A percentile compares a stretch with the other conserved stretches of the same genome.
These are phyloP conservation scores for Hypoxylon sp. DNA, from an alignment of 2,329 filamentous ascomycete species.

Conservation along the genomic window DNA sequence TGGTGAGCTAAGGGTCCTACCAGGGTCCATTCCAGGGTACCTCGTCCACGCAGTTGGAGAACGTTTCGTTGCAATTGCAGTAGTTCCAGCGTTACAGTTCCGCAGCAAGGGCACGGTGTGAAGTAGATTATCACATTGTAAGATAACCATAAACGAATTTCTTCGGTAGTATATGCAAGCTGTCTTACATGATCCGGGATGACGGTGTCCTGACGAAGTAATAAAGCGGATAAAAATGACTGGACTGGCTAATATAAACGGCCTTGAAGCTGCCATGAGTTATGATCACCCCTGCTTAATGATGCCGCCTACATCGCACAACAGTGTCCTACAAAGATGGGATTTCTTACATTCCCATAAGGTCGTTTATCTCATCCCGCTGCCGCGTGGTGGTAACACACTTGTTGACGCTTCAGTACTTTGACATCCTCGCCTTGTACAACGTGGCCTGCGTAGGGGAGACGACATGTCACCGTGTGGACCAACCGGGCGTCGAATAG, in stretches of 20 bases:
- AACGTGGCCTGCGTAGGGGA: slow-evolving; percentile 18
- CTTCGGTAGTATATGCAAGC: slow-evolving; percentile 33
- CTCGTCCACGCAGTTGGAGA: slow-evolving; percentile 15
- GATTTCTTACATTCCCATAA: slow-evolving; percentile 36
- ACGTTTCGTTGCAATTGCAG: slow-evolving; percentile 11
- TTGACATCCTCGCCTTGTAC: slow-evolving; percentile 37
- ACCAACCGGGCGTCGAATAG: slow-evolving; percentile 36
- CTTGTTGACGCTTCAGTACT: slow-evolving; percentile 32
- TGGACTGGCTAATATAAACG: slow-evolving; percentile 42
- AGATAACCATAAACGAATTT: slow-evolving; percentile 13
- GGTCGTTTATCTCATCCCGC: slow-evolving; percentile 31
- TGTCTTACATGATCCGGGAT: slow-evolving; percentile 33
- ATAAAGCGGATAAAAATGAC: slow-evolving; percentile 38
- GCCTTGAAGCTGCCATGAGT: slow-evolving; percentile 28
- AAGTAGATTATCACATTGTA: slow-evolving; percentile 11
- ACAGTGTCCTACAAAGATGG: slow-evolving; percentile 40
- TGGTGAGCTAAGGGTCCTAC: slow-evolving; percentile 10
- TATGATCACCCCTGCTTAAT: slow-evolving; percentile 31
- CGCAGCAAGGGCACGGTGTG: neutral
- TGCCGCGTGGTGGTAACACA: slow-evolving; percentile 27
- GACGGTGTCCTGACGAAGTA: slow-evolving; percentile 37
- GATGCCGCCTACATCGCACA: slow-evolving; percentile 36
- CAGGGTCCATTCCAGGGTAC: neutral
- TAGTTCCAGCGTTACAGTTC: slow-evolving; percentile 23
- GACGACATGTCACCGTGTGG: slow-evolving; percentile 34